These are phyloP conservation scores for Ganoderma multipileum DNA, from an alignment of 1,284 basidiomycete genomes.

Conservation along the genomic window DNA sequence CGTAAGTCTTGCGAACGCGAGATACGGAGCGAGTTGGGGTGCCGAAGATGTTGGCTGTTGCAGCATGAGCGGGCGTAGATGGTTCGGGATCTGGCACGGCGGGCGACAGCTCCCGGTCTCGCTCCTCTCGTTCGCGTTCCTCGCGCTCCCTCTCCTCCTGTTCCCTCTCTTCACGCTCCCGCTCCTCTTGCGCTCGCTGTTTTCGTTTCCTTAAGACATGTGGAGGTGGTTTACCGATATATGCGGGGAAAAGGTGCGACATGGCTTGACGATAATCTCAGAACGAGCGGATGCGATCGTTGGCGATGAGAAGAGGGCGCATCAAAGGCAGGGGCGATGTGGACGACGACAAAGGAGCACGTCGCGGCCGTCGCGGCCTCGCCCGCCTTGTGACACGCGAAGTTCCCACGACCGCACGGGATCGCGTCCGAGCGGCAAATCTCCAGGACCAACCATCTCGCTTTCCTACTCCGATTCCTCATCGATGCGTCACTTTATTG, in stretches of 20 bases:
- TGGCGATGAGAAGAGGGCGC: background rate
- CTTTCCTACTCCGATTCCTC: too few species aligned
- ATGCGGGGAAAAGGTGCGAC: slow-evolving; percentile 4
- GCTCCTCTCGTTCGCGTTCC: background rate
- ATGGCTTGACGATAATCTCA: background rate
- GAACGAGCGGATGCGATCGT: background rate
- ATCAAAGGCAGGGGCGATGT: background rate
- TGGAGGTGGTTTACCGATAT: slow-evolving; percentile 17
- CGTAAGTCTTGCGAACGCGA: slow-evolving; percentile 24
- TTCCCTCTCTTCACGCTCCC: background rate
- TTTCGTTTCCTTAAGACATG: slow-evolving; percentile 3
- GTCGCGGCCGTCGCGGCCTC: background rate
- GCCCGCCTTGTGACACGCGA: background rate
- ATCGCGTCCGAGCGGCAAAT: slow-evolving; percentile 4
- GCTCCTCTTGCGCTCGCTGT: background rate
- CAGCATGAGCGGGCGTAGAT: slow-evolving; percentile 3
- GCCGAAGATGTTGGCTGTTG: slow-evolving; percentile 16
- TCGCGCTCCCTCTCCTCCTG: background rate
- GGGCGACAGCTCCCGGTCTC: slow-evolving; percentile 14
- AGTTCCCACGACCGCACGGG: background rate
- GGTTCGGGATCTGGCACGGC: slow-evolving; percentile 21
- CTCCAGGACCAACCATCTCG: too few species aligned
- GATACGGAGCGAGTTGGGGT: slow-evolving; percentile 12
- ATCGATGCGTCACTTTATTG: too few species aligned
- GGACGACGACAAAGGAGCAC: background rate